Conservation (phyloP, 495 filamentous ascomycete species). For the Podospora appendiculata region DNA sequence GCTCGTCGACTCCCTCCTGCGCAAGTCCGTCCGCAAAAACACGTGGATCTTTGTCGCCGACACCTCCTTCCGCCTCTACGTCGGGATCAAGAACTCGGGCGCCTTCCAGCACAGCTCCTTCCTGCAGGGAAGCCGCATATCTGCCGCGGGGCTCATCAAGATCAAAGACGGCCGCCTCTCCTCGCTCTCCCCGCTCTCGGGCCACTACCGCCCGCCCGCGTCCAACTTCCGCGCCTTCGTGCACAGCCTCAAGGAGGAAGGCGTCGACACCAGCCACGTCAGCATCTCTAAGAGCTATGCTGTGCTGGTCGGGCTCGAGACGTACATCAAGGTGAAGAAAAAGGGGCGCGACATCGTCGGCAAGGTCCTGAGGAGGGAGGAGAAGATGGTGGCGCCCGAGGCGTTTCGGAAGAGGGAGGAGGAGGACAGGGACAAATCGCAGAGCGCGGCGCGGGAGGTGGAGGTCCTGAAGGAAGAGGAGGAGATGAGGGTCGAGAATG, state of each 20-base stretch:
- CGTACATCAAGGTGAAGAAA: slow-evolving; percentile 56
- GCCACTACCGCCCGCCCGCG: slow-evolving; percentile 80
- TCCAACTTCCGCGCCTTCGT: slow-evolving; percentile 77
- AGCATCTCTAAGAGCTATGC: slow-evolving; percentile 76
- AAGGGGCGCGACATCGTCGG: slow-evolving; percentile 46
- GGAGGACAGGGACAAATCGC: slow-evolving; percentile 33
- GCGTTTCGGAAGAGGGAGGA: slow-evolving; percentile 34
- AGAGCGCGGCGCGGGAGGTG: slow-evolving; percentile 42
- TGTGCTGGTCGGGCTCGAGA: slow-evolving; percentile 73
- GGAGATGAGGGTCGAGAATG: slow-evolving; percentile 29
- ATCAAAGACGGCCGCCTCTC: slow-evolving; percentile 69
- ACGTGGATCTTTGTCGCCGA: slow-evolving; percentile 92
- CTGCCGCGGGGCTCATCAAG: slow-evolving; percentile 78
- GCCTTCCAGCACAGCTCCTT: slow-evolving; percentile 90
- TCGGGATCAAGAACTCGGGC: slow-evolving; percentile 84
- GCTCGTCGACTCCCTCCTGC: slow-evolving; percentile 63
- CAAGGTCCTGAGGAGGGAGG: slow-evolving; percentile 20
- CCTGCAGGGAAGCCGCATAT: slow-evolving; percentile 70
- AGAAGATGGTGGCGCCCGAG: slow-evolving; percentile 36
- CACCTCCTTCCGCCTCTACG: slow-evolving; percentile 77
- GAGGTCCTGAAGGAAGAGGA: slow-evolving; percentile 29
- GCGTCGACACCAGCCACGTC: slow-evolving; percentile 72
- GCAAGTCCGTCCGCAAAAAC: slow-evolving; percentile 63
- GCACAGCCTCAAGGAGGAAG: slow-evolving; percentile 57
- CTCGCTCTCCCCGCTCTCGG: slow-evolving; percentile 51